These are phyloP conservation scores for Pichia sp. DNA, from an alignment of 1,139 yeast species.

Conservation along the genomic window DNA sequence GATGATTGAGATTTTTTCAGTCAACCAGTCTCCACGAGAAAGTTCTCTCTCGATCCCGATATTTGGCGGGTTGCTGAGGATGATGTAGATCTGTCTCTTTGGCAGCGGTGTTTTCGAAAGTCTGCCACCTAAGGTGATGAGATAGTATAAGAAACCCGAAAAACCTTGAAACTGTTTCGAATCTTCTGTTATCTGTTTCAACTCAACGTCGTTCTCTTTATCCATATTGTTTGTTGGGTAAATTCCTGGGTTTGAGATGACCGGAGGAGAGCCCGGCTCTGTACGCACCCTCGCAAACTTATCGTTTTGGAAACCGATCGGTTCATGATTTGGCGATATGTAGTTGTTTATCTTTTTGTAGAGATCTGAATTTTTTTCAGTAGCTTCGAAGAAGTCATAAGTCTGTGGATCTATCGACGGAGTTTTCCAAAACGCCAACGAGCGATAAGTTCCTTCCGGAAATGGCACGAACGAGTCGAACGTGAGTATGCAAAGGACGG, in stretches of 20 bases:
- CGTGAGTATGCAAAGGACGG: too few species aligned
- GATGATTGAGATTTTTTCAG: conserved; percentile 84
- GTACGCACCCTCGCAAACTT: conserved; percentile 21
- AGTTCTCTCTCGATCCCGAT: conserved; percentile 92
- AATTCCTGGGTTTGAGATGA: conserved; percentile 17
- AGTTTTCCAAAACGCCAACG: background rate
- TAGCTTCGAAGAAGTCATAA: conserved; percentile 19
- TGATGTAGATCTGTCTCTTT: conserved; percentile 29
- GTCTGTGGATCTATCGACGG: conserved; percentile 14
- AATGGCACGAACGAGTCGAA: too few species aligned
- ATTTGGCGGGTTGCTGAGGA: conserved; percentile 36
- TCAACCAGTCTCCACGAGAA: conserved; percentile 97
- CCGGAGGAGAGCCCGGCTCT: conserved; percentile 29
- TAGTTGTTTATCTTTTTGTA: conserved; percentile 20
- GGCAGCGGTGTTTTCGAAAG: background rate
- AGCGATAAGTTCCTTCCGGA: too few species aligned
- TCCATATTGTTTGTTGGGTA: conserved; percentile 1
- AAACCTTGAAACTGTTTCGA: background rate
- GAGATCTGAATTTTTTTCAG: conserved; percentile 1
- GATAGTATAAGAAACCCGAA: background rate
- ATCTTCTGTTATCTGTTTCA: background rate
- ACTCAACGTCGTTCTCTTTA: background rate
- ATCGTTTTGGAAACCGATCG: conserved; percentile 30
- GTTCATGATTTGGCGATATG: conserved; percentile 23
- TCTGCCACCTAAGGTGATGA: conserved; percentile 3